Base-by-base conservation (phyloP, 805 yeast species). In the Candida piceae region DNA sequence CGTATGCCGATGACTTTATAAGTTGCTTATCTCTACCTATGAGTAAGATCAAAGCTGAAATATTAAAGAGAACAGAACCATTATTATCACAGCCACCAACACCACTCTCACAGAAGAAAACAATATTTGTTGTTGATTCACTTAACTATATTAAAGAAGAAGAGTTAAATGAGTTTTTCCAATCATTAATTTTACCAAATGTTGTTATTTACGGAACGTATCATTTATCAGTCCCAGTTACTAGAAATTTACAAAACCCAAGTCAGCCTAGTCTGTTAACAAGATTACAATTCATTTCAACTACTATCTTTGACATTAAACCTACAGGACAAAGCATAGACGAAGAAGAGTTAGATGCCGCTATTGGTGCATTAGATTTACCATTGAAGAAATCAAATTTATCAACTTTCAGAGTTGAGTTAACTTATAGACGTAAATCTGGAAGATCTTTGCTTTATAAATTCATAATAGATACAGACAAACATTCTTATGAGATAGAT, bases 391-490 rank as follows among this genome's bases (percentile, higher is more conserved):
- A 72, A 5, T 44, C 52, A 34, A 84, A 87, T 51, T 59, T 63
- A 24, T 42, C 58, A 1, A 44, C 20, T 1, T 82, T 76, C 57
- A 60, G 61, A 25, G 53, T 80, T 3, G 64, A 63, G 4, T 55
- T 93, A 38, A 76, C 72, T 5, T 84, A 80, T 49, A 71, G 93
- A 40, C 71, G 97, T 37, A 84, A 84, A 52, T 84, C 95, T 0
- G 98, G 98, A 0, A 70, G 96, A 35, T 74, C 94, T 0, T 52
- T 81, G 18, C 58, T 66, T 1, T 80, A 79, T 37, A 55, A 63
- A 7, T 85, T 75, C 52, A 55, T 52, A 5, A 65, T 86, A 3
- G 74, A 86, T 52, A 53, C 76, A 0, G 33, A 16, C 0, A 54
- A 53, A 16, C 85, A 80, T 58, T 36, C 42, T 13, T 56, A 57